Conservation (phyloP, 305 asterid species). For the Rubia balearica region DNA sequence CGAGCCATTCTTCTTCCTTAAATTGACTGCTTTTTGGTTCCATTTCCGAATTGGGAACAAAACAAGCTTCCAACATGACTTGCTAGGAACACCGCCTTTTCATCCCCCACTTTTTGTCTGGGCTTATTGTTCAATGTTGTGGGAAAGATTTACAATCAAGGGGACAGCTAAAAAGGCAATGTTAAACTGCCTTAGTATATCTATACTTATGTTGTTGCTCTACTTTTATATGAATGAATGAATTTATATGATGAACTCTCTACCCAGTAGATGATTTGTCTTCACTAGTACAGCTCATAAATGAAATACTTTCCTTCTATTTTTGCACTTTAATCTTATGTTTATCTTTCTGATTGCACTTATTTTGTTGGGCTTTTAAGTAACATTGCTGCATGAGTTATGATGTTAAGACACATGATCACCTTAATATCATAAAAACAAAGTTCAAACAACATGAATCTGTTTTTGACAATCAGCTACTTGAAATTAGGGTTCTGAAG, state of each 20-base stretch:
- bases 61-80: constrained; percentile 31
- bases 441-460: neutral
- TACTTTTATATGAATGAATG: constrained; percentile 22
- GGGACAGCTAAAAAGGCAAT: constrained; percentile 25
- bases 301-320: constrained; percentile 18
- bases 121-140: constrained; percentile 37
- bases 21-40: constrained; percentile 19
- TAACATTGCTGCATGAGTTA: neutral
- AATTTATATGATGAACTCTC: constrained; percentile 26
- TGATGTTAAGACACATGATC: neutral
- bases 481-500: neutral
- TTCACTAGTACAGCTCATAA: constrained; percentile 26
- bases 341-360: neutral
- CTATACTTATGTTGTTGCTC: constrained; percentile 30
- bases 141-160: constrained; percentile 27
- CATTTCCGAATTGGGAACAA: constrained; percentile 13
- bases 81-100: constrained; percentile 28
- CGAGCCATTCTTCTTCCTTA: constrained; percentile 19
- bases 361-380: neutral
- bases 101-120: constrained; percentile 35
- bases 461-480: neutral
- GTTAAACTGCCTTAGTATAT: constrained; percentile 39
- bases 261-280: neutral
- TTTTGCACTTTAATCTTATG: neutral
- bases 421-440: neutral